Evolutionary conservation across 2,329 filamentous ascomycete genomes (phyloP), one percentile per base, ranked within the genome.

Genomic region (Colletotrichum aenigma): DNA sequence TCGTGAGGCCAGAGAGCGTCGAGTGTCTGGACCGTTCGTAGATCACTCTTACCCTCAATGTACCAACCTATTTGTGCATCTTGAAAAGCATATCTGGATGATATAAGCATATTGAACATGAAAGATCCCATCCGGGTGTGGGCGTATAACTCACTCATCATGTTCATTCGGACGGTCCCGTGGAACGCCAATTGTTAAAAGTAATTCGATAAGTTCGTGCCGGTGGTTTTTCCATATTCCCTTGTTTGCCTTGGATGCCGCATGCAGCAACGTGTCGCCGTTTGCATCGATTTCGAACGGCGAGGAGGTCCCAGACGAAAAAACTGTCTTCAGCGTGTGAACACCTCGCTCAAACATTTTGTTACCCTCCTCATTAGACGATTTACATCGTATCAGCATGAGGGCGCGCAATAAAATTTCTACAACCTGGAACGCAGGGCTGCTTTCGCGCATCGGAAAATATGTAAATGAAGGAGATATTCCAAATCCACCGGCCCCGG

Each of bases 341-440:
- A 61, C 9, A 15, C 18, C 28, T 61, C 58, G 58, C 7, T 61
- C 58, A 0, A 16, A 21, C 2, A 61, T 0, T 7, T 34, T 34
- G 3, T 8, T 5, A 3, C 0, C 2, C 28, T 34, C 28, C 5
- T 34, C 10, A 8, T 21, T 0, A 13, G 26, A 21, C 18, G 4
- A 60, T 4, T 32, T 10, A 32, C 5, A 10, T 32, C 30, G 1
- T 6, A 1, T 5, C 12, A 3, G 4, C 3, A 3, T 24, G 24
- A 2, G 32, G 24, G 56, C 28, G 7, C 0, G 1, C 18, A n/a
- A 0, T 4, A 32, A 6, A 6, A 60, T 0, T 0, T 13, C 5
- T 6, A 62, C 13, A 7, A 26, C 6, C 4, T 38, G 10, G 12
- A 38, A 38, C 10, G 60, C 60, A 6, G 60, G 60, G 21, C 60